phyloP scores from a whole-genome alignment of 768 basidiomycete genomes.

The Boletus pseudo-olivaceus region DNA sequence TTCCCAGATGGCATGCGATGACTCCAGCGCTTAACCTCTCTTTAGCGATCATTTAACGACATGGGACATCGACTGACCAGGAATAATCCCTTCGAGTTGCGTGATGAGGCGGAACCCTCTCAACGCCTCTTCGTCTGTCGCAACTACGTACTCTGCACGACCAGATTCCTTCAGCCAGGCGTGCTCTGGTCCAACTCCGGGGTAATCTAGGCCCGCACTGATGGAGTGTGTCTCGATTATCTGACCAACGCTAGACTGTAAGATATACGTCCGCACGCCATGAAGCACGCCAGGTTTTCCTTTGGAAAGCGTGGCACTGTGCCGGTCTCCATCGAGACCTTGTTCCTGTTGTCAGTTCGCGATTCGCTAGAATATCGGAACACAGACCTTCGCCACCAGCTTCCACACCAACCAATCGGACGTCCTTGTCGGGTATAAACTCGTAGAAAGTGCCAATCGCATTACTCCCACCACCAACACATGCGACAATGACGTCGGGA shows the following conservation, averaged over 20 bases:
- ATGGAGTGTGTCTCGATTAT: constrained; percentile 97
- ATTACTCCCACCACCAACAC: constrained; percentile 97
- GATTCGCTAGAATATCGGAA: neutral
- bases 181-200: constrained; percentile 97
- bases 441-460: constrained; percentile 98
- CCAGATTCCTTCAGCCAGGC: constrained; percentile 95
- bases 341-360: constrained; percentile 5
- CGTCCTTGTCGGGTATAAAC: constrained; percentile 85
- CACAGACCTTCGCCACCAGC: constrained; percentile 90
- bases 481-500: constrained; percentile 92
- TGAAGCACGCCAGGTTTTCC: constrained; percentile 94
- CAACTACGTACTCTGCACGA: constrained; percentile 88
- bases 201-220: constrained; percentile 94
- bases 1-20: constrained; percentile 94
- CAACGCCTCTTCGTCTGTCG: constrained; percentile 91
- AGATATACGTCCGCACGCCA: constrained; percentile 92
- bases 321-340: constrained; percentile 77
- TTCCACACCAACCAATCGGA: constrained; percentile 90
- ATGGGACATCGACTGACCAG: constrained; percentile 48
- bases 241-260: constrained; percentile 86
- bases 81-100: constrained; percentile 95
- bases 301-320: constrained; percentile 90
- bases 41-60: constrained; percentile 5
- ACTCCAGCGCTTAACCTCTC: constrained; percentile 70
- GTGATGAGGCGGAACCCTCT: constrained; percentile 90